Evolutionary conservation across 2,329 filamentous ascomycete genomes (phyloP).

Genomic region (Hyphodiscus sp.): DNA sequence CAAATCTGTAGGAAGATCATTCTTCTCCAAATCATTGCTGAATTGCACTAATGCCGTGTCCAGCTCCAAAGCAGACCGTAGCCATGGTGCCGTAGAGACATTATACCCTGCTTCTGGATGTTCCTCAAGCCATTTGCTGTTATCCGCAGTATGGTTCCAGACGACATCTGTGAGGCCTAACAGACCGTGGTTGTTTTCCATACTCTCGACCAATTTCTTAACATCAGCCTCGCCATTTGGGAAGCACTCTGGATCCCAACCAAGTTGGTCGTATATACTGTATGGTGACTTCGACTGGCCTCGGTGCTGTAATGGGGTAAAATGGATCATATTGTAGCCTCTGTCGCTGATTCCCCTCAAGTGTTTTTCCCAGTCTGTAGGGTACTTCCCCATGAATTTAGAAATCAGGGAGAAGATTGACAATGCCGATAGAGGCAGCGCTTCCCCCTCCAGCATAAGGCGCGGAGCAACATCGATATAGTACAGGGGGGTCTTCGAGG

Average conservation of each 20-base stretch:
- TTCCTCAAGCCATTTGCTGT: slow-evolving; percentile 87
- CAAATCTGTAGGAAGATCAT: slow-evolving; percentile 72
- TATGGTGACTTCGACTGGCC: slow-evolving; percentile 94
- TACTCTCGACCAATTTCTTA: slow-evolving; percentile 65
- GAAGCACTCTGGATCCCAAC: slow-evolving; percentile 77
- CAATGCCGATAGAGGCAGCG: slow-evolving; percentile 76
- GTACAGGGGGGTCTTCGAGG: slow-evolving; percentile 68
- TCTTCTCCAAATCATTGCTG: slow-evolving; percentile 51
- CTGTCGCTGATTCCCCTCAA: slow-evolving; percentile 80
- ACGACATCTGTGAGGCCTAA: slow-evolving; percentile 93
- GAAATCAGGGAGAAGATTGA: slow-evolving; percentile 92
- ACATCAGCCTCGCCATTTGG: slow-evolving; percentile 81
- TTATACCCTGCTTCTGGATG: slow-evolving; percentile 97
- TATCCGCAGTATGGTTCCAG: slow-evolving; percentile 95
- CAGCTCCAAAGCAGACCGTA: slow-evolving; percentile 69
- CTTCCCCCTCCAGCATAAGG: slow-evolving; percentile 65
- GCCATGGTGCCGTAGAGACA: slow-evolving; percentile 77
- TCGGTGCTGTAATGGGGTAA: slow-evolving; percentile 85
- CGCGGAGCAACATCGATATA: slow-evolving; percentile 92
- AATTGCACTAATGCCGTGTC: slow-evolving; percentile 66
- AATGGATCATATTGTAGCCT: slow-evolving; percentile 99
- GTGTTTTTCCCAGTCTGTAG: slow-evolving; percentile 84
- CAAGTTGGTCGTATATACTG: slow-evolving; percentile 88
- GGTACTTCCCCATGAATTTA: slow-evolving; percentile 96
- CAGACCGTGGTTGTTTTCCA: slow-evolving; percentile 79